Evolutionary conservation across 2,329 filamentous ascomycete genomes (phyloP).

Genomic region (Pseudogymnoascus sp.): DNA sequence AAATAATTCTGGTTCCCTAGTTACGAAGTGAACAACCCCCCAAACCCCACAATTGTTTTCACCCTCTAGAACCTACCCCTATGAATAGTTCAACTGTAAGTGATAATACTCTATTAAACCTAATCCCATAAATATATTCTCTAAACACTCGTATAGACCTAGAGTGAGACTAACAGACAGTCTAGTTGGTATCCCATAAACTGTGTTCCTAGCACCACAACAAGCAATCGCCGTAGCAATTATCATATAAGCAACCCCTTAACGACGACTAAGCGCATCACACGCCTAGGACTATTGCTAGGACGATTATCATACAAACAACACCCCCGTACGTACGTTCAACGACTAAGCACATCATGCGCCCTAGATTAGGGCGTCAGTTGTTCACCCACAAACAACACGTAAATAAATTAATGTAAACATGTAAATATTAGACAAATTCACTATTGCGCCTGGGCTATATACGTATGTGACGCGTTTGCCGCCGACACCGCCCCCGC

Average conservation of each 20-base stretch:
- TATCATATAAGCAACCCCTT: conserved; percentile 5
- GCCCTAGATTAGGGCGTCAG: conserved; percentile 5
- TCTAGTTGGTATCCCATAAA: neutral
- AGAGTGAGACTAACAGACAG: neutral
- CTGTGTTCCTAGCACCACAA: neutral
- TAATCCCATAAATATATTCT: neutral
- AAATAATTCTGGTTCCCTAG: neutral
- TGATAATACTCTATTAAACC: neutral
- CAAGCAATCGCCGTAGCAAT: neutral
- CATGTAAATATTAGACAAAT: neutral
- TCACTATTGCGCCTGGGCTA: too few species aligned
- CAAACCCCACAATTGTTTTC: neutral
- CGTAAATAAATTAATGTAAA: neutral
- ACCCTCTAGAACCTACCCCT: neutral
- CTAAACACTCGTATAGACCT: neutral
- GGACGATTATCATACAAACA: neutral
- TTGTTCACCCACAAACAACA: neutral
- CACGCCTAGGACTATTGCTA: neutral
- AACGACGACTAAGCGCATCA: neutral
- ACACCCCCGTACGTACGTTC: neutral
- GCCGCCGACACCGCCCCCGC: neutral
- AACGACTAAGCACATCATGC: neutral
- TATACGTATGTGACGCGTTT: neutral
- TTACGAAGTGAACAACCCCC: neutral
- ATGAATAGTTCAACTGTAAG: neutral